Evolutionary conservation across 2,329 filamentous ascomycete genomes (phyloP), one percentile per base, ranked within the genome.

Genomic region (Exophiala aquamarina): DNA sequence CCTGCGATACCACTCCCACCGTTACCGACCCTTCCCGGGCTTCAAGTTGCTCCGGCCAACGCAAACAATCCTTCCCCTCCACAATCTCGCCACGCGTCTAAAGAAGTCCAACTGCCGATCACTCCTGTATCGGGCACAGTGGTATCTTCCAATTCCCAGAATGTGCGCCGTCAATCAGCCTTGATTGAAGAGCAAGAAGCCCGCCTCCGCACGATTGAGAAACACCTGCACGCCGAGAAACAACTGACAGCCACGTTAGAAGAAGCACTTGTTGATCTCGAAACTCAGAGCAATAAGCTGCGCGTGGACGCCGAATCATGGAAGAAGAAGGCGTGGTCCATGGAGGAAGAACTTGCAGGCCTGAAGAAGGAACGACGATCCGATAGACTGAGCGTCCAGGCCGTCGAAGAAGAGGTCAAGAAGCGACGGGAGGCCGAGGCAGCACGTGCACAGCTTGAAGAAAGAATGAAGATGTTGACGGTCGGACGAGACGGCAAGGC

Each of bases 1-100:
- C 93, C 93, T 0, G 90, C 89, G 0, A 95, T 97, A 59, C 93
- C 93, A n/a, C 81, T 98, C 26, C 93, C 93, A 2, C 93, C 93
- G 31, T 77, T 98, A 14, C 93, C 93, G 3, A 78, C 72, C 50
- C 76, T 77, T 44, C 74, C 77, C 10, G 69, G 75, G 31, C 45
- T 59, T 17, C 42, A 49, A 23, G 69, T 72, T 34, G 68, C 74
- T 10, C 64, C 69, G 20, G 64, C 75, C 74, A 55, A 77, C 68
- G 55, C 81, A 70, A 52, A 81, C 60, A 70, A 76, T 72, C 59
- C 80, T 66, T 67, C 81, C 62, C 69, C 81, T 59, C 70, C 80
- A 21, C 84, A 73, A 55, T 83, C 82, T 33, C 78, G 89, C 9
- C 89, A 91, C 49, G 77, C 82, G 14, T 94, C 89, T 75, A 94